A percentile compares a stretch with the other conserved stretches of the same genome.
Evolutionary conservation across 106 monocot species (phyloP).

Genomic region (Dendrobium catenatum): DNA sequence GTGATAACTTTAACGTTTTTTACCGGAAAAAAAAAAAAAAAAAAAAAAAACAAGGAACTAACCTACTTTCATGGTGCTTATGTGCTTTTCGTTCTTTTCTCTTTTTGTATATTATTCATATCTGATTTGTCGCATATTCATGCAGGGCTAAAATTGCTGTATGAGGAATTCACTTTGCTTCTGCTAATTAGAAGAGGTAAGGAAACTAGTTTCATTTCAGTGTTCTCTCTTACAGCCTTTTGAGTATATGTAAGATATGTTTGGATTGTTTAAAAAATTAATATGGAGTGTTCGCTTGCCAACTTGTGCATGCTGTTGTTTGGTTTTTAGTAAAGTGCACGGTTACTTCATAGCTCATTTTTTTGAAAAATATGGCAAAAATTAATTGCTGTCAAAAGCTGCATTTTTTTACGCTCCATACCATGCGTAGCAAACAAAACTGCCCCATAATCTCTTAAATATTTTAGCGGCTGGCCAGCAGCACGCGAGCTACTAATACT

Average conservation of each 20-base stretch:
- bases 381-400: neutral
- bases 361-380: neutral
- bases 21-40: too few relatives aligned
- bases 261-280: neutral
- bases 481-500: neutral
- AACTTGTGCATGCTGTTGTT: too few relatives aligned
- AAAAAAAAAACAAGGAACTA: too few relatives aligned
- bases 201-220: neutral
- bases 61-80: too few relatives aligned
- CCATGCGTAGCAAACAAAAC: neutral
- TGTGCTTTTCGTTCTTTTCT: neutral
- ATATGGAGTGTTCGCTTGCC: neutral
- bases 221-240: neutral
- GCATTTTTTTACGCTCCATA: neutral
- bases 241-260: neutral
- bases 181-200: slow-evolving; percentile 2
- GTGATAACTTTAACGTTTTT: neutral
- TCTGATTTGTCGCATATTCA: neutral
- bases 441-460: neutral
- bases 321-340: too few relatives aligned
- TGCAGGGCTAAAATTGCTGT: neutral
- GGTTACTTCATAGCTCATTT: neutral
- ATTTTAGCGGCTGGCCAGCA: neutral
- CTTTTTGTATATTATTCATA: neutral
- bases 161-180: neutral